Evolutionary conservation across 2,329 filamentous ascomycete genomes (phyloP).

Genomic region (Colletotrichum truncatum): DNA sequence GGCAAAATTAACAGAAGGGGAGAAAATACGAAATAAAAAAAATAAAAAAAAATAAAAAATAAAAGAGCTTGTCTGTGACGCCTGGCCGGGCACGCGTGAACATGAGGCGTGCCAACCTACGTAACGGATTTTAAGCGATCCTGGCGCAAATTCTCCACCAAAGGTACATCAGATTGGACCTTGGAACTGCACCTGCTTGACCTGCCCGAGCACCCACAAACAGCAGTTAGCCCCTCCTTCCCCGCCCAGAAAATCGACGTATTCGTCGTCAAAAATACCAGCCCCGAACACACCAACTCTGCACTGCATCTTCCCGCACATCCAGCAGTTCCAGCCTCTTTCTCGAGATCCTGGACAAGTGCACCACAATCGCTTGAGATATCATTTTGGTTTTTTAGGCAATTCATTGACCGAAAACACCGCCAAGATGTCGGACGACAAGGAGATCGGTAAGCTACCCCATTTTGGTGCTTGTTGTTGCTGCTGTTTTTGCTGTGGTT

Average conservation of each 20-base stretch:
- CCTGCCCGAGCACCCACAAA: constrained; percentile 32
- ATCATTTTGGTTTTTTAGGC: constrained; percentile 15
- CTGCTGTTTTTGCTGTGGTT: constrained; percentile 8
- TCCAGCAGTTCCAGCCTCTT: constrained; percentile 15
- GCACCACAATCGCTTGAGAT: constrained; percentile 27
- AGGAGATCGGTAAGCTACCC: constrained; percentile 52
- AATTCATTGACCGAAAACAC: constrained; percentile 23
- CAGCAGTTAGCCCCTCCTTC: constrained; percentile 27
- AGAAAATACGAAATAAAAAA: too few relatives aligned
- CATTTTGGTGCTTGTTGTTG: background rate
- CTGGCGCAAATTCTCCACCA: constrained; percentile 15
- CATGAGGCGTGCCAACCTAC: background rate
- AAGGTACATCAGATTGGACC: constrained; percentile 15
- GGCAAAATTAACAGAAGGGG: too few relatives aligned
- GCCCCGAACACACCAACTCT: constrained; percentile 25
- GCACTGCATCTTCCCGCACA: constrained; percentile 28
- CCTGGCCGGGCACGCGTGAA: too few relatives aligned
- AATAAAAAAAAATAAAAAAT: too few relatives aligned
- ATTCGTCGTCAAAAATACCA: constrained; percentile 33
- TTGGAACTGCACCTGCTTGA: constrained; percentile 13
- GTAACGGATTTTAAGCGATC: constrained; percentile 16
- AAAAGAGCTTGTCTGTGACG: too few relatives aligned
- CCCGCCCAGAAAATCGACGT: constrained; percentile 34
- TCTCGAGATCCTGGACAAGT: constrained; percentile 26
- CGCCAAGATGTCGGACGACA: constrained; percentile 55